Evolutionary conservation across 2,329 filamentous ascomycete species (phyloP), one percentile per base, ranked within the genome.

Genomic region (Scedosporium dehoogii): DNA sequence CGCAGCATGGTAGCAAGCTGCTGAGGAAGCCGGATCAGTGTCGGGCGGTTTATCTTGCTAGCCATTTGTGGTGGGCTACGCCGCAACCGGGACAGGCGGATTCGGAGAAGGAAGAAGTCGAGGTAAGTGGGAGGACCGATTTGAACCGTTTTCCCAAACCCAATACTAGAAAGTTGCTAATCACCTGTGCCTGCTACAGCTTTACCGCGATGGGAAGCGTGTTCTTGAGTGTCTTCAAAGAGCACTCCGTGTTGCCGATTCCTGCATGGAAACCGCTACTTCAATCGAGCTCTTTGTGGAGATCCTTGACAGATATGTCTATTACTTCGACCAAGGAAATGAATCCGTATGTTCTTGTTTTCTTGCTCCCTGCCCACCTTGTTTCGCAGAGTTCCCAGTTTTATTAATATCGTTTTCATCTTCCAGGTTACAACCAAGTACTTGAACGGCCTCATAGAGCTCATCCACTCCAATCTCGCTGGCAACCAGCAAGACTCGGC

Each of bases 261-360:
- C 94, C 6, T 99, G 94, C 78, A 99, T 99, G 94, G 96, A 99
- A 75, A 94, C 92, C 6, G 91, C 92, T 6, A 92, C 97, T 3
- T 97, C 92, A 2, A 94, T 99, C 57, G 96, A 99, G 76, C 83
- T 99, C 58, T 99, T 99, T 75, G 93, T 99, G 63, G 94, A 99
- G 77, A 99, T 99, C 66, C 79, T 99, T 62, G 97, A 99, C 74
- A 87, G 94, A 74, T 99, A 99, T 73, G 92, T 97, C 61, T 99
- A 99, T 75, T 99, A 97, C 79, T 99, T 97, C 78, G 94, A 99
- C 75, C 93, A 99, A 74, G 91, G 96, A 73, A 99, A 99, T 75
- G 94, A 99, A 77, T 92, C 92, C 67, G 94, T 85, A 73, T 71
- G 81, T 71, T 2, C 6, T 29, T 18, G n/a, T 44, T 21, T 21